Base-by-base conservation (phyloP, 139 green algal genomes). In the Desmodesmus armatus region DNA sequence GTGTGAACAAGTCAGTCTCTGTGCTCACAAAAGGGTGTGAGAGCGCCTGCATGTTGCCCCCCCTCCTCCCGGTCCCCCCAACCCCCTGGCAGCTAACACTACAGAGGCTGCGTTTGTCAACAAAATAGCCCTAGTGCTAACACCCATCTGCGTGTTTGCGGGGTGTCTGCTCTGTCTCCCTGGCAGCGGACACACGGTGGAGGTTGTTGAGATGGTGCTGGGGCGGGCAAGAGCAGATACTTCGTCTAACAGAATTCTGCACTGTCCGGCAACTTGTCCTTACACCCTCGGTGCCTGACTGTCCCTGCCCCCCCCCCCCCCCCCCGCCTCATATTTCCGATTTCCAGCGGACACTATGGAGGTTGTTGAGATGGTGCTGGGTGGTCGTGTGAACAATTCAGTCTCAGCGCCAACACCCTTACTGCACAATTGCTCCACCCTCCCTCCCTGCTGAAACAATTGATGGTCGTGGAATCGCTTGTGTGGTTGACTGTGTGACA, bases 151-250 rank as follows among this genome's bases (percentile, higher is more conserved):
- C n/a, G n/a, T n/a, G n/a, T n/a, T n/a, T n/a, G n/a, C n/a, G n/a
- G n/a, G n/a, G n/a, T n/a, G n/a, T n/a, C n/a, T n/a, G n/a, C n/a
- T n/a, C n/a, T n/a, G n/a, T n/a, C n/a, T n/a, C n/a, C n/a, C n/a
- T n/a, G n/a, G n/a, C n/a, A n/a, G n/a, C n/a, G 94, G 79, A 7
- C 84, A 92, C 41, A 99, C 97, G 5, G 99, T 99, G 97, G 97
- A 99, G 69, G 94, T 99, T 35, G 97, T 99, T 67, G 97, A 99
- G 91, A 99, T 99, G 97, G 97, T 99, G 75, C 91, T 99, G 65
- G 94, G 95, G 37, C 39, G 44, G 13, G 66, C 31, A 17, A n/a
- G n/a, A n/a, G 19, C n/a, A 25, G 55, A 23, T 9, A 70, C 11
- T 39, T 27, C 62, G 23, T 70, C n/a, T n/a, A 35, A n/a, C n/a